Evolutionary conservation across 2,329 filamentous ascomycete genomes (phyloP).

Genomic region (Salinomyces thailandicus): DNA sequence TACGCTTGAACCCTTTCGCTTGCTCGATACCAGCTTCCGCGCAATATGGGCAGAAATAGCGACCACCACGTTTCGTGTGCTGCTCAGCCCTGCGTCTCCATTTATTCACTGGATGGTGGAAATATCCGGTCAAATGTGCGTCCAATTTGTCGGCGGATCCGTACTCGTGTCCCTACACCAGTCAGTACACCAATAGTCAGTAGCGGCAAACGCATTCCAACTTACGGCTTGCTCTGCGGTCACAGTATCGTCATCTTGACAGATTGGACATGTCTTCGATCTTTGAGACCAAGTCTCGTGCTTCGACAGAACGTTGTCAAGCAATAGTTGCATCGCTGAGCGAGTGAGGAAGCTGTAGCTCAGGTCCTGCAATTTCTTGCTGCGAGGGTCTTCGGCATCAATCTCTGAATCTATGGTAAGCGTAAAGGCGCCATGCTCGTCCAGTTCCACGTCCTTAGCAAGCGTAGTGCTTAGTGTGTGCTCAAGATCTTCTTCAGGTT

Average conservation of each 20-base stretch:
- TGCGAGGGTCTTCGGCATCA: not conserved
- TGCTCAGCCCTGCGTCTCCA: not conserved
- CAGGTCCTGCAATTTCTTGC: not conserved
- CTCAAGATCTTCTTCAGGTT: not conserved
- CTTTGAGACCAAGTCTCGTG: not conserved
- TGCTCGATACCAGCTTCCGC: not conserved
- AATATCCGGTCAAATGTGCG: not conserved
- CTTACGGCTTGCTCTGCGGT: too few species aligned
- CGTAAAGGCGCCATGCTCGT: not conserved
- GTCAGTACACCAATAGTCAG: too few species aligned
- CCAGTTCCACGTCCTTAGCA: not conserved
- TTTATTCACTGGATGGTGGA: not conserved
- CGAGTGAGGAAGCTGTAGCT: not conserved
- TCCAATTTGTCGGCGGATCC: not conserved
- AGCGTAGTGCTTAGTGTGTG: too few species aligned
- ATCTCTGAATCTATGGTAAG: not conserved
- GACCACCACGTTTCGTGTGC: not conserved
- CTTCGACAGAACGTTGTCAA: not conserved
- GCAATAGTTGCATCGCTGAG: not conserved
- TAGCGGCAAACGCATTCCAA: too few species aligned
- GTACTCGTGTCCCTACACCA: not conserved
- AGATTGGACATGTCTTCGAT: not conserved
- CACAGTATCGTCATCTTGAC: constrained; percentile 1
- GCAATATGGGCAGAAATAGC: not conserved
- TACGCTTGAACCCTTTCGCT: not conserved